Evolutionary conservation across 441 rosid species (phyloP), one percentile per base, ranked within the genome.

Genomic region (Pelargonium cotyledonis): DNA sequence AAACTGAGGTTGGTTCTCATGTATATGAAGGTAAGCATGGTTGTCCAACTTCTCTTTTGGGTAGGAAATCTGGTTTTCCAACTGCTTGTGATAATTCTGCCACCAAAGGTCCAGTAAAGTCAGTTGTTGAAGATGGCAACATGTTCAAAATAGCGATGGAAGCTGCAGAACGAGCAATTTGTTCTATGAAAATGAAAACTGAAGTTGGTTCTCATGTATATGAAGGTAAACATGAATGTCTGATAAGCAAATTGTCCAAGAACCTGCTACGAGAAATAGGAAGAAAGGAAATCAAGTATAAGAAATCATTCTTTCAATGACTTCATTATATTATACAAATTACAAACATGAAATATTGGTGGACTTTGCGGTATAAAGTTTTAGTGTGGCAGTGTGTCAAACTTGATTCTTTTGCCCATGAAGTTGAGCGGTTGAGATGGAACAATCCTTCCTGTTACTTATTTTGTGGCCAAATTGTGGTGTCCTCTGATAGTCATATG

Each of bases 351-450:
- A 43, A 43, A 43, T 43, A n/a, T n/a, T n/a, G 35, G 35, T 1
- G 35, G 35, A 29, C 35, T 1, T 29, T 29, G 3, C 35, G 35
- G 35, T 29, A 1, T 29, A 29, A 29, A 29, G 35, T 29, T 29
- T 29, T 29, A 29, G 35, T 29, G 35, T 1, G 35, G 35, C 35
- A 29, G 14, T 29, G 10, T 65, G 14, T 19, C 23, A 71, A 15
- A 43, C 62, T 40, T 10, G n/a, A 12, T 44, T 65, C 65, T 26
- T 4, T 14, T 57, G 58, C 26, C 19, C n/a, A 44, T 63, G 46
- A 61, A 38, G 9, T 68, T 65, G 69, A 35, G 53, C 63, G 15
- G 40, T 65, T 29, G 19, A 49, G 62, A 58, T 47, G 58, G 23
- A 43, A 6, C 12, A 7, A 43, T 43, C 47, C 12, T 10, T 43